phyloP scores from a whole-genome alignment of 2,329 filamentous ascomycete species.

The Fusarium xylarioides region DNA sequence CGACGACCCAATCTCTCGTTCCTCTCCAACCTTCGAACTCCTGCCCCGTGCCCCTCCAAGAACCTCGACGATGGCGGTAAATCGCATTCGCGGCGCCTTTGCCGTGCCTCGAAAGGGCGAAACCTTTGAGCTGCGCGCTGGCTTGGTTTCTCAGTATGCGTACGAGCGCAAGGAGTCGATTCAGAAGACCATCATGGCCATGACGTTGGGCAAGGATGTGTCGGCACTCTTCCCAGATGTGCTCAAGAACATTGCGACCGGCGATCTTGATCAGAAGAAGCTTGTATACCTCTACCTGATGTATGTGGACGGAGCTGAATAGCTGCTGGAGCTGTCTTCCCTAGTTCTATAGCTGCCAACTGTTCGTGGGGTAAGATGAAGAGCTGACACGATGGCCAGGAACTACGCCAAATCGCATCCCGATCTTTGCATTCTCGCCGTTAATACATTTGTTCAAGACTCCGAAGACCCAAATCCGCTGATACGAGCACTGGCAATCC shows the following conservation, averaged over 20 bases:
- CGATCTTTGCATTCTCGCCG: constrained; percentile 96
- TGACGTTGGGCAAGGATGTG: constrained; percentile 98
- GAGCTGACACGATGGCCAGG: constrained; percentile 60
- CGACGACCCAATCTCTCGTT: constrained; percentile 7
- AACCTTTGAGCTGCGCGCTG: constrained; percentile 95
- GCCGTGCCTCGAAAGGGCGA: constrained; percentile 94
- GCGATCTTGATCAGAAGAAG: constrained; percentile 97
- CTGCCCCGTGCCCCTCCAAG: constrained; percentile 39
- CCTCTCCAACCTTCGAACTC: constrained; percentile 1
- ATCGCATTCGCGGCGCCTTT: constrained; percentile 94
- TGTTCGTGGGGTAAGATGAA: background rate
- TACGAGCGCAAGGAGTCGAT: constrained; percentile 99
- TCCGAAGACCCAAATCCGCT: constrained; percentile 98
- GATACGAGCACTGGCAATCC: constrained; percentile 91
- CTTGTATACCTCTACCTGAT: constrained; percentile 98
- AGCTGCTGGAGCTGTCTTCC: background rate
- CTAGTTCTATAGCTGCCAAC: constrained; percentile 1
- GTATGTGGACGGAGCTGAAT: constrained; percentile 60
- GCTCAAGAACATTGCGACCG: constrained; percentile 97
- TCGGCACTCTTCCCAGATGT: constrained; percentile 97
- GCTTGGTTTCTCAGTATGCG: constrained; percentile 97
- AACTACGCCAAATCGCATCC: constrained; percentile 99
- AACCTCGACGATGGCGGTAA: constrained; percentile 80
- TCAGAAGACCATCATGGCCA: constrained; percentile 99
- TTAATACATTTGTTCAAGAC: constrained; percentile 99